phyloP scores from a whole-genome alignment of 495 filamentous ascomycete genomes.

The Penicillium pancosmium region DNA sequence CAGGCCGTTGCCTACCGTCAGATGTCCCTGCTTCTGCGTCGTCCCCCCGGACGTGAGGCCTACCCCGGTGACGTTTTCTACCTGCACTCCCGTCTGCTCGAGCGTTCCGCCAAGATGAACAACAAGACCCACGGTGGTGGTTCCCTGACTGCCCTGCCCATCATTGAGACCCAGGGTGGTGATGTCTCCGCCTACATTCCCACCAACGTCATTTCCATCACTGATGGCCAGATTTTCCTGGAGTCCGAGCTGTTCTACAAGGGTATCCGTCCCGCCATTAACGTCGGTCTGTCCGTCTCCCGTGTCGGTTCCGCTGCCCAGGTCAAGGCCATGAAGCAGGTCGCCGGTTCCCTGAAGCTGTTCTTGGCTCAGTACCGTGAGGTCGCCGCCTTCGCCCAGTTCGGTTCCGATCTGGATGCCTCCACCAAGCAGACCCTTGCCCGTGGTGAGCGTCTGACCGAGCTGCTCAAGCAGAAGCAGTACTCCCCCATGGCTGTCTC shows the following conservation, averaged over 20 bases:
- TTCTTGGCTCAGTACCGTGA: constrained; percentile 99
- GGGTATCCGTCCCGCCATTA: constrained; percentile 99
- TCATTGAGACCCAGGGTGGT: constrained; percentile 99
- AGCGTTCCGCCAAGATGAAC: constrained; percentile 99
- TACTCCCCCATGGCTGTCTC: constrained; percentile 98
- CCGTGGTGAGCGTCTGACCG: constrained; percentile 98
- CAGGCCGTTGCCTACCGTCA: constrained; percentile 99
- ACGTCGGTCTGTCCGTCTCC: constrained; percentile 99
- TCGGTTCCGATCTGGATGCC: constrained; percentile 99
- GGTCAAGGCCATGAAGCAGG: constrained; percentile 99
- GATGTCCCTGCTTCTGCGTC: constrained; percentile 99
- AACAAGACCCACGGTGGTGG: constrained; percentile 94
- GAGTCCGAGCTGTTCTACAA: constrained; percentile 99
- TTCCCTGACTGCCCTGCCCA: constrained; percentile 93
- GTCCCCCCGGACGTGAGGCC: constrained; percentile 98
- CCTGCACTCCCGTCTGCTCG: constrained; percentile 98
- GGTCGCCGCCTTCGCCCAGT: constrained; percentile 98
- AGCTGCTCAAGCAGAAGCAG: constrained; percentile 99
- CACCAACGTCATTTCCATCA: constrained; percentile 99
- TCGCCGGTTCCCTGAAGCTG: constrained; percentile 98
- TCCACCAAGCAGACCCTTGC: constrained; percentile 97
- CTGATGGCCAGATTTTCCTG: constrained; percentile 99
- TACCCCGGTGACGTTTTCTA: constrained; percentile 99
- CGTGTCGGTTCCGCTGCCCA: constrained; percentile 99
- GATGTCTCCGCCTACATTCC: constrained; percentile 99